These are phyloP conservation scores for Aegilops tauschii DNA, from an alignment of 176 grass and related monocot genomes.

Conservation along the genomic window DNA sequence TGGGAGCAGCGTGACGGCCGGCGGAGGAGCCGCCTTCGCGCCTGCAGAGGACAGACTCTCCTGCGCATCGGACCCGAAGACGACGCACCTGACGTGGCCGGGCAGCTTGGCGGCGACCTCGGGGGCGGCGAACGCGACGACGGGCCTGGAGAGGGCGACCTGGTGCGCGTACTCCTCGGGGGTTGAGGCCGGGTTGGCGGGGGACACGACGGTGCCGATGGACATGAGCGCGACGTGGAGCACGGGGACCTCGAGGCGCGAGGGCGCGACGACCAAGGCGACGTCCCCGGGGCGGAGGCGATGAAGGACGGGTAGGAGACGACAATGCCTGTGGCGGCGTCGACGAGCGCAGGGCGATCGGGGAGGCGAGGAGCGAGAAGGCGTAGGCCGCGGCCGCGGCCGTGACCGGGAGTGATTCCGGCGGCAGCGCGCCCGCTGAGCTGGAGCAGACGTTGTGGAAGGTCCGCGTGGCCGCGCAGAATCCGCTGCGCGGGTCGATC, in stretches of 20 bases:
- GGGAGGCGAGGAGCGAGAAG: constrained; percentile 45
- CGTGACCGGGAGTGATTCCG: constrained; percentile 47
- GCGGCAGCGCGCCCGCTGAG: background rate
- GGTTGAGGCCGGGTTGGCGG: constrained; percentile 48
- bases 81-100: constrained; percentile 2
- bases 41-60: constrained; percentile 19
- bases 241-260: constrained; percentile 41
- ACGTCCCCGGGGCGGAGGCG: constrained; percentile 48
- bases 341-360: constrained; percentile 38
- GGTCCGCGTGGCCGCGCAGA: constrained; percentile 42
- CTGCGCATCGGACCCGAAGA: constrained; percentile 58
- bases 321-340: constrained; percentile 44
- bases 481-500: constrained; percentile 52
- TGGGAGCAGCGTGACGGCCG: constrained; percentile 45
- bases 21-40: background rate
- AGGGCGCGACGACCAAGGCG: constrained; percentile 48
- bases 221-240: constrained; percentile 59
- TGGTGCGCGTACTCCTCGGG: constrained; percentile 50
- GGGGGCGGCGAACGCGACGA: constrained; percentile 45
- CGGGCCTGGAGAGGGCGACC: constrained; percentile 39
- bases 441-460: constrained; percentile 56
- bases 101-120: constrained; percentile 45
- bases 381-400: constrained; percentile 39
- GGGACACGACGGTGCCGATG: constrained; percentile 54
- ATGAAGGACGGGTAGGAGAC: constrained; percentile 58